These are phyloP conservation scores for Nicotiana noctiflora DNA, from an alignment of 257 asterid species.

Conservation along the genomic window DNA sequence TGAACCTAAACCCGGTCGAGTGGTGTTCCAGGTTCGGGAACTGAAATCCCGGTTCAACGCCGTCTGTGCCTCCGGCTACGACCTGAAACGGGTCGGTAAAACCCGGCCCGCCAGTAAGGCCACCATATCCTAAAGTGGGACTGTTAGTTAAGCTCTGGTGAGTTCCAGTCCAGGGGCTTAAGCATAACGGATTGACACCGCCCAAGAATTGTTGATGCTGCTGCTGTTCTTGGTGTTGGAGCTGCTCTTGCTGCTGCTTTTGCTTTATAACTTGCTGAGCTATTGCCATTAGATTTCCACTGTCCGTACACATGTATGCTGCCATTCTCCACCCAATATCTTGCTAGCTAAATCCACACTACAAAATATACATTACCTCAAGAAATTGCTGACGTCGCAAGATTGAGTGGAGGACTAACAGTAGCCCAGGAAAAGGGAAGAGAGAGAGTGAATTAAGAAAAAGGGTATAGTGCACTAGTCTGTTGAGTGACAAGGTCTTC, in stretches of 20 bases:
- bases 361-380: not conserved
- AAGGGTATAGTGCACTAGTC: not conserved
- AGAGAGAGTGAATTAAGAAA: not conserved
- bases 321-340: constrained; percentile 52
- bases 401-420: constrained; percentile 7
- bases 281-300: constrained; percentile 97
- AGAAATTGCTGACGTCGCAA: not conserved
- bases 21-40: constrained; percentile 59
- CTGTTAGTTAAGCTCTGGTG: constrained; percentile 27
- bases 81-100: constrained; percentile 75
- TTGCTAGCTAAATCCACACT: not conserved
- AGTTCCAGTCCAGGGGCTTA: constrained; percentile 33
- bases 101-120: constrained; percentile 31
- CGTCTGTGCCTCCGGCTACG: constrained; percentile 34
- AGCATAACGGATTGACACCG: constrained; percentile 49
- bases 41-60: constrained; percentile 56
- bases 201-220: constrained; percentile 42
- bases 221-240: constrained; percentile 57
- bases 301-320: constrained; percentile 91
- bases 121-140: constrained; percentile 41
- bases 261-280: constrained; percentile 95
- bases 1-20: constrained; percentile 46
- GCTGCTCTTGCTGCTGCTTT: constrained; percentile 87
- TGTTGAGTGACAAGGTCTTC: not conserved
- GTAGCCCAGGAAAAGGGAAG: not conserved